Evolutionary conservation across 2,329 filamentous ascomycete genomes (phyloP).

Genomic region (Neonectria ditissima): DNA sequence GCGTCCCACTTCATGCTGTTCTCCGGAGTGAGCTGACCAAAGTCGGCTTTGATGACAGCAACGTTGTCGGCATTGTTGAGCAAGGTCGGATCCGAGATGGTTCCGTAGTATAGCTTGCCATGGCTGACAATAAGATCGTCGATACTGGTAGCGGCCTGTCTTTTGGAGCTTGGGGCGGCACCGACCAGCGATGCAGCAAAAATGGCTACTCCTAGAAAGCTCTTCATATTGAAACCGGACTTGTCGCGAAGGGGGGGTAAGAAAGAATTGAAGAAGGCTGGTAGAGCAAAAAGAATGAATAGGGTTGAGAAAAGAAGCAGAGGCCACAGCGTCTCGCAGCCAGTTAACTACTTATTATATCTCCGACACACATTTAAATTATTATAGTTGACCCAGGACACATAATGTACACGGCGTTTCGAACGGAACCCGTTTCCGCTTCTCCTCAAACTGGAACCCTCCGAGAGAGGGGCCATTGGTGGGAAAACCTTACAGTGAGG

Average conservation of each 20-base stretch:
- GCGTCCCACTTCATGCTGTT: conserved; percentile 79
- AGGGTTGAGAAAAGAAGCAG: not conserved
- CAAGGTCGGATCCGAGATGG: conserved; percentile 64
- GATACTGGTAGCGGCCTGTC: conserved; percentile 11
- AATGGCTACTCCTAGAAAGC: not conserved
- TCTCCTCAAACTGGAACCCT: not conserved
- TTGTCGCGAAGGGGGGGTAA: not conserved
- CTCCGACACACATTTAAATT: not conserved
- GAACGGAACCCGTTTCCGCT: not conserved
- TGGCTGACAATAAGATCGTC: conserved; percentile 51
- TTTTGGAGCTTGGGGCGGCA: conserved; percentile 3
- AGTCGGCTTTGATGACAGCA: conserved; percentile 68
- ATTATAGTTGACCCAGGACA: not conserved
- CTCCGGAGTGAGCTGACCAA: conserved; percentile 74
- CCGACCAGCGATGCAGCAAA: conserved; percentile 1
- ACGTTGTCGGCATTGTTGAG: conserved; percentile 63
- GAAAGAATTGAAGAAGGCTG: not conserved
- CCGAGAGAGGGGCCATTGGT: not conserved
- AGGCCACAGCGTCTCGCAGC: not conserved
- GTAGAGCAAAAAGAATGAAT: not conserved
- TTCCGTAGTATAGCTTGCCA: conserved; percentile 75
- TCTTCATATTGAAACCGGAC: not conserved
- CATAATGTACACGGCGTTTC: not conserved
- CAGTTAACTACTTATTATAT: not conserved
- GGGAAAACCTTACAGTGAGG: not conserved